Percentiles rank a stretch among this genome's conserved stretches.
phyloP scores from a whole-genome alignment of 371 early-diverging fungal species.

The Entomophthora muscae region DNA sequence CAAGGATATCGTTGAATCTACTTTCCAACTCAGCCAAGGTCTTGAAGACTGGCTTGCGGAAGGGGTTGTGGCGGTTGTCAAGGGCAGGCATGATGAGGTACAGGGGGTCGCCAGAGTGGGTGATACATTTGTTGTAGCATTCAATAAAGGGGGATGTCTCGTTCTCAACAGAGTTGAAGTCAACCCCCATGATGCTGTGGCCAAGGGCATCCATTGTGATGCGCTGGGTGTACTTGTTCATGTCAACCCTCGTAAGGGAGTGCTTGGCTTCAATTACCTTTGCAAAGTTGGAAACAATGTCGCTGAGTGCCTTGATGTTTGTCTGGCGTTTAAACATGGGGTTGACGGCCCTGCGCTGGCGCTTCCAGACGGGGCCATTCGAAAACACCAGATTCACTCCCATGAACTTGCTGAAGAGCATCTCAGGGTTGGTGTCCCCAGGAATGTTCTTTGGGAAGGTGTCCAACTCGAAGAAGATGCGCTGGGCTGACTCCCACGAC shows the following conservation, averaged over 20 bases:
- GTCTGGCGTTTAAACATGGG: conserved; percentile 10
- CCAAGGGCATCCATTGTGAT: too few species aligned
- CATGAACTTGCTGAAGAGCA: too few species aligned
- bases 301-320: too few species aligned
- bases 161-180: background rate
- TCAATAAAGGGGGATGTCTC: background rate
- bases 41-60: background rate
- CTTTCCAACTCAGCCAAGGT: background rate
- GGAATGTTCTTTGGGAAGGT: background rate
- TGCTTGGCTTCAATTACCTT: too few species aligned
- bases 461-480: background rate
- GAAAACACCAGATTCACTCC: conserved; percentile 13
- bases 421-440: background rate
- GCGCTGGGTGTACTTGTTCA: background rate
- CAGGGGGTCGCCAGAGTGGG: background rate
- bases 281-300: too few species aligned
- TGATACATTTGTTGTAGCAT: background rate
- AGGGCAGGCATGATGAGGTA: background rate
- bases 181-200: background rate
- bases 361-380: conserved; percentile 14
- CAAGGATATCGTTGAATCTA: too few species aligned
- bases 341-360: conserved; percentile 17
- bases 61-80: background rate
- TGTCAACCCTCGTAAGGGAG: conserved; percentile 18
- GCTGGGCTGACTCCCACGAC: background rate